Percentiles rank a stretch among this genome's conserved stretches.
phyloP scores from a whole-genome alignment of 169 alveolate species.

The Eimeria acervulina region DNA sequence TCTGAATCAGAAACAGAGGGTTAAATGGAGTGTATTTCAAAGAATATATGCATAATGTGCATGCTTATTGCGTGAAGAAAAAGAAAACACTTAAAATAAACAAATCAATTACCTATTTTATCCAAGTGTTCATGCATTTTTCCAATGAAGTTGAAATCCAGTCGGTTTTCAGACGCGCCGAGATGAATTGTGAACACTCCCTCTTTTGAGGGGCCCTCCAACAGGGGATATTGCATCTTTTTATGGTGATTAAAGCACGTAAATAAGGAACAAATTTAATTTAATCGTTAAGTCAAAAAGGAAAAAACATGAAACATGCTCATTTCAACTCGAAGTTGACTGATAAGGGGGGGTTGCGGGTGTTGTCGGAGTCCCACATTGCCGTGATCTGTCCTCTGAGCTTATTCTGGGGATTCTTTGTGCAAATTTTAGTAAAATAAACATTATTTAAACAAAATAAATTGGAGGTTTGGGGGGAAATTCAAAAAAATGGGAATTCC shows the following conservation, averaged over 20 bases:
- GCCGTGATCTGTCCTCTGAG: background rate
- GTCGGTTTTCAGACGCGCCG: conserved; percentile 70
- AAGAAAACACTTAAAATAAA: background rate
- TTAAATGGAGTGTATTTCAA: no score
- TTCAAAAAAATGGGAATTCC: background rate
- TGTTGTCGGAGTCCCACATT: no score
- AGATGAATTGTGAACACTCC: conserved; percentile 72
- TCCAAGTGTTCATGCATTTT: conserved; percentile 17
- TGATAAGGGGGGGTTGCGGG: no score
- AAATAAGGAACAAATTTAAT: background rate
- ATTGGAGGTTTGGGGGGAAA: no score
- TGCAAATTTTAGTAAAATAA: background rate
- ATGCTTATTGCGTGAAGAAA: background rate
- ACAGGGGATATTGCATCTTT: conserved; percentile 26
- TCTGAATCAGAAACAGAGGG: background rate
- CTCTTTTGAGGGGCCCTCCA: conserved; percentile 45
- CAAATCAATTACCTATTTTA: conserved; percentile 38
- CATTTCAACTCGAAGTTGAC: background rate
- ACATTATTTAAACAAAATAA: no score
- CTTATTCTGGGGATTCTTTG: background rate
- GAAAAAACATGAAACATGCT: background rate
- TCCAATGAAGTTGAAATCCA: conserved; percentile 39
- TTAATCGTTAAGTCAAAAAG: no score
- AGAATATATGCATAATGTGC: background rate
- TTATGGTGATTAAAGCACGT: background rate